Percentiles rank a stretch among this genome's conserved stretches.
phyloP scores from a whole-genome alignment of 1,284 basidiomycete species.

The Tilletia caries region DNA sequence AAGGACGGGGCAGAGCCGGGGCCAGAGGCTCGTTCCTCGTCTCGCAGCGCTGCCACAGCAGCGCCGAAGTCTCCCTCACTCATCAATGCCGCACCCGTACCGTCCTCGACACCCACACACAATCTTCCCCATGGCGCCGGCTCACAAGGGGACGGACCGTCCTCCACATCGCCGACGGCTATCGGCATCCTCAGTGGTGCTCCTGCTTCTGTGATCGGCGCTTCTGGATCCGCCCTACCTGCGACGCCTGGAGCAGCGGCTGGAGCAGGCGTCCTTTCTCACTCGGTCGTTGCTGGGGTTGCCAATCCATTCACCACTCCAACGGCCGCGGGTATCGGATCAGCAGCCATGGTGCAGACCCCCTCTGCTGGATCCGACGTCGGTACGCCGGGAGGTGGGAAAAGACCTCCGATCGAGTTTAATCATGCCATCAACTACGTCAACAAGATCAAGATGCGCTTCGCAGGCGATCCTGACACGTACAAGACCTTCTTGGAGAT shows the following conservation, averaged over 20 bases:
- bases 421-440: conserved; percentile 97
- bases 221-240: conserved; percentile 13
- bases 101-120: not conserved
- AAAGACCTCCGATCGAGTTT: conserved; percentile 69
- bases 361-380: conserved; percentile 5
- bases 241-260: conserved; percentile 28
- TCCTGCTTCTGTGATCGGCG: conserved; percentile 10
- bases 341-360: conserved; percentile 4
- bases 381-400: conserved; percentile 20
- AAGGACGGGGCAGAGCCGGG: not conserved
- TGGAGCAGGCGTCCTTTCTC: conserved; percentile 26
- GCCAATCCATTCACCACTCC: conserved; percentile 11
- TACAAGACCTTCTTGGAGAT: conserved; percentile 99
- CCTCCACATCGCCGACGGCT: not conserved
- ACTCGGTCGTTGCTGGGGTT: not conserved
- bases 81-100: not conserved
- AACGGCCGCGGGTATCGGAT: not conserved
- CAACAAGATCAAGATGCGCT: conserved; percentile 97
- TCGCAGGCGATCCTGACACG: conserved; percentile 82
- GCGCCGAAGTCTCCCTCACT: not conserved
- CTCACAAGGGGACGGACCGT: not conserved
- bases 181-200: conserved; percentile 20
- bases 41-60: not conserved
- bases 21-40: not conserved
- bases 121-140: not conserved